These are phyloP conservation scores for Arabis alpina DNA, from an alignment of 345 rosid genomes.

Conservation along the genomic window DNA sequence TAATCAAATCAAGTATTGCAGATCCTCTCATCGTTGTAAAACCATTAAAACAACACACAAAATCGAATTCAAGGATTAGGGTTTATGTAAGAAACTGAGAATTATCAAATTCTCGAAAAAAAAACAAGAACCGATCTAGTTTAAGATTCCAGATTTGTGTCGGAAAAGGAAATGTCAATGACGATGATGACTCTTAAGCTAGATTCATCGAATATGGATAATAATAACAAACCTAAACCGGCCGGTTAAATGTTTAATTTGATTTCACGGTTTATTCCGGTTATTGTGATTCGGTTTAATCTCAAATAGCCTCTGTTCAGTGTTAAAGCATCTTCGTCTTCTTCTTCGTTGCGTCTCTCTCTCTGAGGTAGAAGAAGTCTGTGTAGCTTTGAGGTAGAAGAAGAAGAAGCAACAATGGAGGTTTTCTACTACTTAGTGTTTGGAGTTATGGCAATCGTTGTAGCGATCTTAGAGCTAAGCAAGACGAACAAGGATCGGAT, in stretches of 20 bases:
- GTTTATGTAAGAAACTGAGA: conserved; percentile 14
- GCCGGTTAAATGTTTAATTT: neutral
- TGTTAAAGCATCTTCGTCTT: neutral
- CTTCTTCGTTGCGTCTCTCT: neutral
- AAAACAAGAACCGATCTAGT: neutral
- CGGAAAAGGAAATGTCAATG: conserved; percentile 23
- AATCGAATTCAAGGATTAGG: conserved; percentile 11
- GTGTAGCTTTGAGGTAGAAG: neutral
- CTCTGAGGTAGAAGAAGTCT: neutral
- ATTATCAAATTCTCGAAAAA: conserved; percentile 1
- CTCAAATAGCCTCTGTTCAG: neutral
- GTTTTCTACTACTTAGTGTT: conserved; percentile 61
- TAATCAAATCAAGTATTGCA: conserved; percentile 42
- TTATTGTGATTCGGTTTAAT: neutral
- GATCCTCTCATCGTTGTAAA: conserved; percentile 55
- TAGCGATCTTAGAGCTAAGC: conserved; percentile 67
- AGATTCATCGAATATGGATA: conserved; percentile 3
- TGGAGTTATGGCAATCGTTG: conserved; percentile 61
- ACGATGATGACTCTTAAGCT: no score
- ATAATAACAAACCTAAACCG: neutral
- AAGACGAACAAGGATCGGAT: conserved; percentile 69
- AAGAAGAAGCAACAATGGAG: conserved; percentile 55
- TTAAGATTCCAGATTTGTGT: conserved; percentile 19
- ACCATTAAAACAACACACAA: conserved; percentile 28
- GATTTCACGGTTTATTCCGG: conserved; percentile 13